phyloP scores from a whole-genome alignment of 148 eudicot genomes.

The Spergularia marina region DNA sequence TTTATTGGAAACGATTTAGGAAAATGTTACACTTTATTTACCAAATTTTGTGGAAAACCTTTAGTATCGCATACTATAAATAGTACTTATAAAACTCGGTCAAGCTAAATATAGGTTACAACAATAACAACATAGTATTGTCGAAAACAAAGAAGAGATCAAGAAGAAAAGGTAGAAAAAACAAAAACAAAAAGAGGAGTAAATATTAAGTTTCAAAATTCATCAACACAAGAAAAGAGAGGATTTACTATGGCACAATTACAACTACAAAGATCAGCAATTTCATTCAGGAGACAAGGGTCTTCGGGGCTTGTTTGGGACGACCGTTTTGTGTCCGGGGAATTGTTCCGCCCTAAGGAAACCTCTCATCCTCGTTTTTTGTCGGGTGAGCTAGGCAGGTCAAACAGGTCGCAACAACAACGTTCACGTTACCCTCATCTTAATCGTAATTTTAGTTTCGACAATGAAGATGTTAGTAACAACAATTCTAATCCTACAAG shows the following conservation, averaged over 20 bases:
- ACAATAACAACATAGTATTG: not conserved
- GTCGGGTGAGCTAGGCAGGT: conserved; percentile 20
- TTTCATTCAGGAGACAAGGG: conserved; percentile 66
- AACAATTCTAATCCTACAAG: not conserved
- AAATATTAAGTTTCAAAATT: too few relatives aligned
- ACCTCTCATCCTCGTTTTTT: conserved; percentile 2
- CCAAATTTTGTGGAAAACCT: too few relatives aligned
- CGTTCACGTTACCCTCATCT: not conserved
- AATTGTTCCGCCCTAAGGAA: conserved; percentile 2
- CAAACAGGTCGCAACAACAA: conserved; percentile 9
- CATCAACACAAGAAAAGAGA: not conserved
- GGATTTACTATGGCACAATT: conserved; percentile 18
- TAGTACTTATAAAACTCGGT: not conserved
- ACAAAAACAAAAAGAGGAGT: too few relatives aligned
- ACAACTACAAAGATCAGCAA: conserved; percentile 45
- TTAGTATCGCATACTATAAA: not conserved
- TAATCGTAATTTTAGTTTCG: not conserved
- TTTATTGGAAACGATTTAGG: too few relatives aligned
- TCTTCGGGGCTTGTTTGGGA: conserved; percentile 64
- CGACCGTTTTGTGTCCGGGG: conserved; percentile 35
- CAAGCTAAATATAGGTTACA: not conserved
- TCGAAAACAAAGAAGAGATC: not conserved
- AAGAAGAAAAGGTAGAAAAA: too few relatives aligned
- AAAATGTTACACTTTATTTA: too few relatives aligned
- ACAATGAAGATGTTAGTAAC: not conserved